Evolutionary conservation across 768 basidiomycete species (phyloP), one percentile per base, ranked within the genome.

Genomic region (Cystofilobasidium macerans): DNA sequence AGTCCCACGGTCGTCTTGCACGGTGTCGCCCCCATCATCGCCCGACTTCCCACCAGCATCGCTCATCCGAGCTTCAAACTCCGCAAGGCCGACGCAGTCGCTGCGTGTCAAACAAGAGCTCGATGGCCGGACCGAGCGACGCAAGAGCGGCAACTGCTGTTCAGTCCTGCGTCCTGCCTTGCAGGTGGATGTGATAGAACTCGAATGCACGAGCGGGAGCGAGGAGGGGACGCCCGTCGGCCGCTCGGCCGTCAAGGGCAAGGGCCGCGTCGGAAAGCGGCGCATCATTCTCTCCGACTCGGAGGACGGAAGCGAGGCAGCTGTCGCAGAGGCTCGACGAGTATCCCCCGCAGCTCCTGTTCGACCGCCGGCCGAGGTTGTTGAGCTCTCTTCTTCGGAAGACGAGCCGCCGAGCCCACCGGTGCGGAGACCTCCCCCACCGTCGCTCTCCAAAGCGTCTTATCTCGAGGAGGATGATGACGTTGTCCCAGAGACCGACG

Each of bases 71-170:
- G n/a, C n/a, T n/a, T n/a, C n/a, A n/a, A n/a, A 18, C 40, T 42
- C 33, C 8, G 5, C 8, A 4, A 35, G 35, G 28, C 57, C 56
- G 7, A 2, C 33, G 13, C 57, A 14, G 4, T 16, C 57, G 35
- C 22, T 18, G 22, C 8, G 16, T 2, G 28, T 33, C 38, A 36
- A 24, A 8, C n/a, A 3, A 5, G 40, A 24, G 58, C 8, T 3
- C 36, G 16, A n/a, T n/a, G n/a, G 9, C 12, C 58, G 58, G 5
- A 45, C 20, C 30, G 26, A 24, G 36, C 58, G 58, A 1, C 36
- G 58, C 24, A 60, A 60, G 58, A 60, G 58, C 58, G 58, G 57
- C 9, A 36, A 26, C 22, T 36, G 57, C 38, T 38, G 35, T n/a
- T 18, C 57, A 33, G 35, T 22, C 56, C 13, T 18, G 30, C 32